Evolutionary conservation across 2,329 filamentous ascomycete genomes (phyloP), one percentile per base, ranked within the genome.

Genomic region (Bipolaris bicolor): DNA sequence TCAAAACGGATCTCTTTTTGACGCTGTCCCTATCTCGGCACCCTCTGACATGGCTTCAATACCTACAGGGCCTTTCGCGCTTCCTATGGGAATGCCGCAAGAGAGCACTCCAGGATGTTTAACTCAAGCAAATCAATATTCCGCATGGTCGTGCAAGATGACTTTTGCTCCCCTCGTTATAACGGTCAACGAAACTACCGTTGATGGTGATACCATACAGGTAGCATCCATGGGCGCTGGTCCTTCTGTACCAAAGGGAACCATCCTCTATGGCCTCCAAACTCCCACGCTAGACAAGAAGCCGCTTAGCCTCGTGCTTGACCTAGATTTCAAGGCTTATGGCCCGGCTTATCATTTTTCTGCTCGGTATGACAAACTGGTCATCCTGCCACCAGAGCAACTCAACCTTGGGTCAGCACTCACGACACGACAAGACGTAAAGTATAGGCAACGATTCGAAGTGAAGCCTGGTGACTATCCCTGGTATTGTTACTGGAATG

Each of bases 401-500:
- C 74, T 79, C 55, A 60, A 62, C 33, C 66, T 68, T 31, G 72
- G 70, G 7, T 57, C 67, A 15, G 46, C 52, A 20, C 39, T 70
- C 26, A 58, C 57, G 40, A 67, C 68, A 29, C 66, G 69, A 9
- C 55, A 68, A 49, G 63, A 65, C 10, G 61, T 65, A 26, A 63
- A 64, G 11, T 73, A 70, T 40, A 65, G 73, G 49, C 76, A 77
- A 55, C 78, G 78, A 37, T 77, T 80, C 61, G 71, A 79, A 49
- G 77, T 81, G 10, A 70, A 78, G 54, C 79, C 81, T n/a, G 84
- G 85, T 7, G 85, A 89, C 34, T 81, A 81, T 57, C 86, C 87
- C 2, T 90, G 87, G 87, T 88, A 86, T 66, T 90, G 88, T 72
- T 85, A 84, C 70, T 90, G 87, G 86, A 90, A 90, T 68, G 78